Conservation (phyloP, 257 asterid genomes). For the Nicotiana otophora region DNA sequence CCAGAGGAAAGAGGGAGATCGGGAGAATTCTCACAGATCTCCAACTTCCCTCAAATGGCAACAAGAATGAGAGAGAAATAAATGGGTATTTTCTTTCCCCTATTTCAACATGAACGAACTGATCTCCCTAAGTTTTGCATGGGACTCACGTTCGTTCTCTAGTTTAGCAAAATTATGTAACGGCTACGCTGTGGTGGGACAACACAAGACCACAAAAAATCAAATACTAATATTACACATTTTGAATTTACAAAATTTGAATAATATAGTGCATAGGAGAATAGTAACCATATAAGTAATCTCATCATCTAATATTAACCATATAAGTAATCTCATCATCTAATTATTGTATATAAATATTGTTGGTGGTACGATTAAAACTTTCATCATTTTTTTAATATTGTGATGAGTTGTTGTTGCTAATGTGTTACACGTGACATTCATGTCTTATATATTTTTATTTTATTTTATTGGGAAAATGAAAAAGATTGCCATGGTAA, state of each 20-base stretch:
- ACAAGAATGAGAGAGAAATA: background rate
- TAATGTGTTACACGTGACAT: background rate
- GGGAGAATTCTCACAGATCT: constrained; percentile 17
- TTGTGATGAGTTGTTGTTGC: background rate
- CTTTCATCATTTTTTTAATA: background rate
- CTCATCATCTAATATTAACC: background rate
- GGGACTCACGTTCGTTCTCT: constrained; percentile 12
- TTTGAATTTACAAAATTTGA: background rate
- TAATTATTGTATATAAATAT: background rate
- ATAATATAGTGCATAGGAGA: background rate
- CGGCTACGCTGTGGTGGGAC: constrained; percentile 2
- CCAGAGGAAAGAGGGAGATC: constrained; percentile 16
- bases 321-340: background rate
- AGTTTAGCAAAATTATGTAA: background rate
- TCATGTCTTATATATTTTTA: background rate
- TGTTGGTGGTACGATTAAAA: background rate
- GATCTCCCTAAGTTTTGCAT: constrained; percentile 6
- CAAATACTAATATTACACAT: background rate
- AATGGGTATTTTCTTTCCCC: background rate
- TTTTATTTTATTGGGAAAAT: too few relatives aligned
- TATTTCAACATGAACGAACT: background rate
- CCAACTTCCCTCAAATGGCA: constrained; percentile 18
- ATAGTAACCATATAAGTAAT: background rate
- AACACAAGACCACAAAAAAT: background rate
- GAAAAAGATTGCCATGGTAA: too few relatives aligned